phyloP scores from a whole-genome alignment of 78 protist genomes.

The Monocercomonoides exilis region DNA sequence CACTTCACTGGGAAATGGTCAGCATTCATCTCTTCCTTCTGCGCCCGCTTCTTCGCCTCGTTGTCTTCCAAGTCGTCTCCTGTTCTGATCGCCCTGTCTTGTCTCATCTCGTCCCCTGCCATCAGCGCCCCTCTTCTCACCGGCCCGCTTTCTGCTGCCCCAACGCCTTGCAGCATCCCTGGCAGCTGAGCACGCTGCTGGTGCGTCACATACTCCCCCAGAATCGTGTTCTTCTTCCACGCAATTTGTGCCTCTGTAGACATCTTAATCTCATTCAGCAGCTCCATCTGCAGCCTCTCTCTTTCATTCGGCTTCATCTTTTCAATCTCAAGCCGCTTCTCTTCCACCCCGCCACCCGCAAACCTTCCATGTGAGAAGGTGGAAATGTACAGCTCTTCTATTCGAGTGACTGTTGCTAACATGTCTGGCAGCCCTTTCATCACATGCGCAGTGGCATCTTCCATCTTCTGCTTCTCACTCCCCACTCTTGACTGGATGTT shows the following conservation, averaged over 20 bases:
- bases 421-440: not conserved
- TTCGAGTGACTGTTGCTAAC: not conserved
- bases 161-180: not conserved
- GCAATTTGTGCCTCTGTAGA: not conserved
- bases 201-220: not conserved
- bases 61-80: not conserved
- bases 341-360: not conserved
- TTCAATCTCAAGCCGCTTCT: not conserved
- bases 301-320: not conserved
- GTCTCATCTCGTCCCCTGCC: not conserved
- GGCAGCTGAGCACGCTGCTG: slow-evolving; percentile 9
- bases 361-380: not conserved
- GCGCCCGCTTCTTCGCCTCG: not conserved
- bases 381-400: not conserved
- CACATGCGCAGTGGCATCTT: not conserved
- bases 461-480: not conserved
- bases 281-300: slow-evolving; percentile 1
- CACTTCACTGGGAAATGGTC: not conserved
- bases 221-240: slow-evolving; percentile 11
- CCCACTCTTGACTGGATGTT: not conserved
- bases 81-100: not conserved
- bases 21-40: not conserved
- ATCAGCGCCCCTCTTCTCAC: no score
- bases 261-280: not conserved
- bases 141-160: no score